phyloP scores from a whole-genome alignment of 106 monocot species.

The Dendrobium huoshanense region DNA sequence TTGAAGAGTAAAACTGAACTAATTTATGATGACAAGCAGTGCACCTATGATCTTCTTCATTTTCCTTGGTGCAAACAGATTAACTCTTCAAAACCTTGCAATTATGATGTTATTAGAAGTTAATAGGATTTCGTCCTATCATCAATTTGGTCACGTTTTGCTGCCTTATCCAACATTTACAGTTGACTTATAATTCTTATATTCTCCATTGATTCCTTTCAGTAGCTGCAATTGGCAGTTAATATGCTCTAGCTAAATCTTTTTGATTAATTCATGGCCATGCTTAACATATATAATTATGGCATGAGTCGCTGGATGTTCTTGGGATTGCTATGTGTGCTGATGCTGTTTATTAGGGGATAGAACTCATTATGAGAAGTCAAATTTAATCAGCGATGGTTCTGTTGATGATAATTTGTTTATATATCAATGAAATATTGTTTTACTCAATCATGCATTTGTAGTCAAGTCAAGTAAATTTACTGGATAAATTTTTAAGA shows the following conservation, averaged over 20 bases:
- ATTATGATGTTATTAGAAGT: background rate
- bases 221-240: background rate
- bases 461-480: no score
- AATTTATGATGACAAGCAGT: no score
- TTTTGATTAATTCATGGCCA: background rate
- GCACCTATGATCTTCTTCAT: no score
- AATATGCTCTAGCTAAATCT: background rate
- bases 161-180: background rate
- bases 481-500: no score
- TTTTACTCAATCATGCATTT: no score
- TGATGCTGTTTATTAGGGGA: background rate
- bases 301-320: background rate
- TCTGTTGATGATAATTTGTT: background rate
- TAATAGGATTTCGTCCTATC: background rate
- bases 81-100: background rate
- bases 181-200: background rate
- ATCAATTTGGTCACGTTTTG: background rate
- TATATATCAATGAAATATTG: background rate
- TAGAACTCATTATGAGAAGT: background rate
- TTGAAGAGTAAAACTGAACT: no score
- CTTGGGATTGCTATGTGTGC: background rate
- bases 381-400: background rate
- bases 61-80: background rate
- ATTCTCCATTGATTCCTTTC: background rate
- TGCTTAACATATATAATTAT: background rate